A percentile compares a stretch with the other conserved stretches of the same genome.
These are phyloP conservation scores for Trichoderma gracile DNA, from an alignment of 2,329 filamentous ascomycete genomes.

Conservation along the genomic window DNA sequence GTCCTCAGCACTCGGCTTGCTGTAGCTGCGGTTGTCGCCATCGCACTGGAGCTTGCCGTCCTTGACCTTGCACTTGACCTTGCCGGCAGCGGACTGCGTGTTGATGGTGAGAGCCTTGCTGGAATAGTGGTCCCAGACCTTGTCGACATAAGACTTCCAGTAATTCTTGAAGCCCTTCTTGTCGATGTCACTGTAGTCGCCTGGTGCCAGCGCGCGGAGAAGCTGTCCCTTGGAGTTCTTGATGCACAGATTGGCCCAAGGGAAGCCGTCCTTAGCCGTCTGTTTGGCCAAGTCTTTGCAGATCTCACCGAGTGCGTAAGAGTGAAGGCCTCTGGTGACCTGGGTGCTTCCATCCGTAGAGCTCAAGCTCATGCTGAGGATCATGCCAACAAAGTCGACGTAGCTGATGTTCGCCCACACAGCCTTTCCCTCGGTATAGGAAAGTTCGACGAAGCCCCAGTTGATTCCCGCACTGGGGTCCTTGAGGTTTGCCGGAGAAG, in stretches of 20 bases:
- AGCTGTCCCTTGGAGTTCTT: slow-evolving; percentile 40
- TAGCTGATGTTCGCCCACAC: slow-evolving; percentile 53
- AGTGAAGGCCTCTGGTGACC: slow-evolving; percentile 43
- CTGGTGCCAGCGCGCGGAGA: slow-evolving; percentile 49
- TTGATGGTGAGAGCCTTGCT: slow-evolving; percentile 44
- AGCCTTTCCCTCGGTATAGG: slow-evolving; percentile 41
- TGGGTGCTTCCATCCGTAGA: slow-evolving; percentile 42
- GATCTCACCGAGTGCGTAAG: slow-evolving; percentile 41
- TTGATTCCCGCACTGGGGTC: slow-evolving; percentile 48
- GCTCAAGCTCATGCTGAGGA: slow-evolving; percentile 50
- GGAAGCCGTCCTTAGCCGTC: slow-evolving; percentile 40
- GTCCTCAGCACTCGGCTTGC: slow-evolving; percentile 46
- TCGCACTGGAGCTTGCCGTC: slow-evolving; percentile 42
- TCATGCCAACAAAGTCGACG: slow-evolving; percentile 54
- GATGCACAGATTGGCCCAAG: slow-evolving; percentile 50
- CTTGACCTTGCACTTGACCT: slow-evolving; percentile 43
- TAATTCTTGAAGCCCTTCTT: slow-evolving; percentile 43
- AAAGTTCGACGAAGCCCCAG: slow-evolving; percentile 55
- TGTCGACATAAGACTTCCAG: slow-evolving; percentile 48
- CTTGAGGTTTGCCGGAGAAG: slow-evolving; percentile 46
- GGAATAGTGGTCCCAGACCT: slow-evolving; percentile 49
- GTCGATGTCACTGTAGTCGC: slow-evolving; percentile 42
- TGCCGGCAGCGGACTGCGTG: slow-evolving; percentile 44
- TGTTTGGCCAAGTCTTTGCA: slow-evolving; percentile 46
- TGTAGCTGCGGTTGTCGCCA: slow-evolving; percentile 47